phyloP scores from a whole-genome alignment of 306 rosid genomes.

The Dalbergia cultrata region DNA sequence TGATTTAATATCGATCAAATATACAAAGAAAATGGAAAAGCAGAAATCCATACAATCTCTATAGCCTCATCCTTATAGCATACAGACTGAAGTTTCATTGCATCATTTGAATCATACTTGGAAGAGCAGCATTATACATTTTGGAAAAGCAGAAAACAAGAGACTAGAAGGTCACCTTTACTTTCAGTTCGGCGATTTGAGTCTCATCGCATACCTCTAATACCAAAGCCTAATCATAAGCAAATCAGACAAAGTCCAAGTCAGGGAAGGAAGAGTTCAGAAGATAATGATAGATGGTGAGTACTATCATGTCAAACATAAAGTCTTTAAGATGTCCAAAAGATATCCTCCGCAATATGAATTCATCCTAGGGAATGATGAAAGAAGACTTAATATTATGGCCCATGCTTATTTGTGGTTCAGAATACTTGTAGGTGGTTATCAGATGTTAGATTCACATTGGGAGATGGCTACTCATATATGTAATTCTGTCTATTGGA shows the following conservation, averaged over 20 bases:
- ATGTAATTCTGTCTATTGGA: conserved; percentile 24
- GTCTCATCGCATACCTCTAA: conserved; percentile 89
- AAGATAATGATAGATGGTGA: conserved; percentile 34
- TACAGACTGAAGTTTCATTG: not conserved
- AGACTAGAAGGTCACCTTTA: conserved; percentile 67
- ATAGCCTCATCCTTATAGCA: conserved; percentile 23
- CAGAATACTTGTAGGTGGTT: not conserved
- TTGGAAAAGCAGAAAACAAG: conserved; percentile 3
- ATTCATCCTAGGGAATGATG: conserved; percentile 24
- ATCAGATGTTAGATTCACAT: conserved; percentile 21
- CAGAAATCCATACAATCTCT: conserved; percentile 26
- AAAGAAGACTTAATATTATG: conserved; percentile 24
- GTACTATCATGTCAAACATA: conserved; percentile 16
- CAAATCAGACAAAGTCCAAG: conserved; percentile 41
- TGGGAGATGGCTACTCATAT: conserved; percentile 2
- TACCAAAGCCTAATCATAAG: conserved; percentile 67
- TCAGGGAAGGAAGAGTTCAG: conserved; percentile 35
- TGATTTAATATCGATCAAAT: not conserved
- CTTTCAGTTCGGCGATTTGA: conserved; percentile 79
- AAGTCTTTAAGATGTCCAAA: conserved; percentile 21
- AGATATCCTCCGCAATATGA: conserved; percentile 20
- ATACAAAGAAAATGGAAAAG: conserved; percentile 27
- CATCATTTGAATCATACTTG: not conserved
- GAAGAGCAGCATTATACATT: not conserved
- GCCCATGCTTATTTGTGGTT: not conserved